These are phyloP conservation scores for Trichoderma sp. DNA, from an alignment of 2,329 filamentous ascomycete genomes.

Conservation along the genomic window DNA sequence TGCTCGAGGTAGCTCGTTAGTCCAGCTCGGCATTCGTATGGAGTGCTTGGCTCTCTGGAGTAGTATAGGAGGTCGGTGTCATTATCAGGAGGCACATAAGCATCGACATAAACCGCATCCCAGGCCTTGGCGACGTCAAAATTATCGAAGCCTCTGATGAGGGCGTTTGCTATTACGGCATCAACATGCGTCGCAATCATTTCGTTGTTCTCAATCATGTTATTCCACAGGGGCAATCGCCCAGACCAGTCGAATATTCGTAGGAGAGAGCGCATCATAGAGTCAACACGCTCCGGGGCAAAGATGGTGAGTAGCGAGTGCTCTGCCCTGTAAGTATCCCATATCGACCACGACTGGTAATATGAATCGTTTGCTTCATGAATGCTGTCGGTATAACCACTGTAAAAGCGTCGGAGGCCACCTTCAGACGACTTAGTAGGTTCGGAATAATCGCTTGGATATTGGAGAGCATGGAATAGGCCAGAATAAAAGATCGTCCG, in stretches of 20 bases:
- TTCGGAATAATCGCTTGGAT: conserved; percentile 48
- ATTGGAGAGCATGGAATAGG: conserved; percentile 47
- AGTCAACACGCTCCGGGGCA: conserved; percentile 45
- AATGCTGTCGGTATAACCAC: conserved; percentile 46
- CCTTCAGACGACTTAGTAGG: conserved; percentile 30
- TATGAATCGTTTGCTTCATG: conserved; percentile 44
- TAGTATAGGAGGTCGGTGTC: conserved; percentile 47
- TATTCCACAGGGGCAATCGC: conserved; percentile 49
- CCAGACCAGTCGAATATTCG: conserved; percentile 47
- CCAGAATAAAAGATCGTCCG: conserved; percentile 46
- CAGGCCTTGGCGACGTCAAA: conserved; percentile 46
- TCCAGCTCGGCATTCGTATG: conserved; percentile 46
- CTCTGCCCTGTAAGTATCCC: conserved; percentile 49
- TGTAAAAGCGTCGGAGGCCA: conserved; percentile 39
- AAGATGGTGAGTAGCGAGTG: conserved; percentile 46
- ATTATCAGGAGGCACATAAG: conserved; percentile 43
- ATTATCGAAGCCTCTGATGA: conserved; percentile 40
- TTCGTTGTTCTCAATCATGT: conserved; percentile 49
- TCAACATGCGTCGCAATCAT: conserved; percentile 51
- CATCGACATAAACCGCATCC: conserved; percentile 44
- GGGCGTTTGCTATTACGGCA: conserved; percentile 47
- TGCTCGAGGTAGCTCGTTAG: conserved; percentile 43
- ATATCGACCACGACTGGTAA: conserved; percentile 51
- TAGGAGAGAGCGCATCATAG: conserved; percentile 47
- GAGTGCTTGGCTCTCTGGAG: conserved; percentile 45